phyloP scores from a whole-genome alignment of 164 flowering plant genomes.

The Vitis riparia region DNA sequence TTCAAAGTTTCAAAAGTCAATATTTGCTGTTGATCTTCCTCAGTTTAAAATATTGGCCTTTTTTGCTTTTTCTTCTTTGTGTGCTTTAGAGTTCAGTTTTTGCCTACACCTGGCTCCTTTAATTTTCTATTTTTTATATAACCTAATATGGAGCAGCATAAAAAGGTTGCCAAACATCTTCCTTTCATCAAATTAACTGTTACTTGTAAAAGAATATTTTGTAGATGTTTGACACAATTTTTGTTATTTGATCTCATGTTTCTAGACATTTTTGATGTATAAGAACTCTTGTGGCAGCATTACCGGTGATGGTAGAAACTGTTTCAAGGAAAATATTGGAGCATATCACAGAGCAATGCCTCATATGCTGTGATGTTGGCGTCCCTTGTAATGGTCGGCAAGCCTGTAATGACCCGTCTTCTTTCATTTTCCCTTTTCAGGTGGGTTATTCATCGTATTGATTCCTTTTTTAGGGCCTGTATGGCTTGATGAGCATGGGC shows the following conservation, averaged over 20 bases:
- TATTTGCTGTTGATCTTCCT: not conserved
- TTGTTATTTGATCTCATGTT: not conserved
- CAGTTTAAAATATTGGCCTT: not conserved
- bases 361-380: constrained; percentile 89
- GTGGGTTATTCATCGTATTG: constrained; percentile 27
- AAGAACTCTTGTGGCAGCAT: constrained; percentile 41
- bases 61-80: not conserved
- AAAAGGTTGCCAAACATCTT: not conserved
- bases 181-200: not conserved
- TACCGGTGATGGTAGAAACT: constrained; percentile 77
- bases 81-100: not conserved
- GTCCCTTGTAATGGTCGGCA: constrained; percentile 81
- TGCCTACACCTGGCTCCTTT: too few species aligned
- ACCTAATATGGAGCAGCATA: too few species aligned
- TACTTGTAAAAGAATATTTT: not conserved
- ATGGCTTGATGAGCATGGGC: too few species aligned
- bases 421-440: constrained; percentile 97
- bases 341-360: constrained; percentile 91
- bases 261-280: constrained; percentile 1
- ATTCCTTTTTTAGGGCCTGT: too few species aligned
- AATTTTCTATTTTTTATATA: too few species aligned
- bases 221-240: too few species aligned
- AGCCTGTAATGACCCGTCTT: constrained; percentile 79
- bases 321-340: constrained; percentile 70
- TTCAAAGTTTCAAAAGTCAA: not conserved